Evolutionary conservation across 331 rosid species (phyloP), one percentile per base, ranked within the genome.

Genomic region (Arachis monticola): DNA sequence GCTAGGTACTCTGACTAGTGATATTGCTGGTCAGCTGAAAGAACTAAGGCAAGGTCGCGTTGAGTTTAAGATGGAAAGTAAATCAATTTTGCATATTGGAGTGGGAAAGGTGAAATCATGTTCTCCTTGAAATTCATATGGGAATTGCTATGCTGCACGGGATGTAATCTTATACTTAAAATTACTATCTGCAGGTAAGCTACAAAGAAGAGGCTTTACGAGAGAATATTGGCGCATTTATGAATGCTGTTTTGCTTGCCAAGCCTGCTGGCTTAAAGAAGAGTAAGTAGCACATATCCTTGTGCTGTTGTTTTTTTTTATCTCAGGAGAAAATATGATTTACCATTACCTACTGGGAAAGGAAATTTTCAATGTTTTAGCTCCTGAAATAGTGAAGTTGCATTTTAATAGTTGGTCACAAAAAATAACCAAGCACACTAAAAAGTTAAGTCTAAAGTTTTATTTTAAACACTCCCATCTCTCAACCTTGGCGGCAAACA

Each of bases 1-100:
- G 97, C 87, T 87, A 76, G 97, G 97, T 81, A 95, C 97, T 84
- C 87, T 95, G 70, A 95, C 99, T 31, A 87, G 84, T 78, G 99
- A 95, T 82, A 84, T 95, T 81, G 67, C 82, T 55, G 97, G 94
- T 78, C 97, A 94, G 80, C 74, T 95, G 78, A 88, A 88, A 68
- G 89, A 92, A 77, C 89, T 92, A 78, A 88, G 91, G 53, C 87
- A 78, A 48, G 97, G 97, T 40, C 97, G 90, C 10, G 82, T 90
- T 73, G 97, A 90, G 72, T 95, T 92, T 80, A 95, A 89, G 81
- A 95, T 95, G 99, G 99, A 95, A 81, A 87, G 87, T 79, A 90
- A 91, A 81, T 81, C 99, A 73, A 88, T 92, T 65, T 93, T 95
- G 42, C 99, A 90, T 68, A 90, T 67, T 64, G 99, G 99, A 67